These are phyloP conservation scores for Rhododendron vialii DNA, from an alignment of 148 eudicot genomes.

Conservation along the genomic window DNA sequence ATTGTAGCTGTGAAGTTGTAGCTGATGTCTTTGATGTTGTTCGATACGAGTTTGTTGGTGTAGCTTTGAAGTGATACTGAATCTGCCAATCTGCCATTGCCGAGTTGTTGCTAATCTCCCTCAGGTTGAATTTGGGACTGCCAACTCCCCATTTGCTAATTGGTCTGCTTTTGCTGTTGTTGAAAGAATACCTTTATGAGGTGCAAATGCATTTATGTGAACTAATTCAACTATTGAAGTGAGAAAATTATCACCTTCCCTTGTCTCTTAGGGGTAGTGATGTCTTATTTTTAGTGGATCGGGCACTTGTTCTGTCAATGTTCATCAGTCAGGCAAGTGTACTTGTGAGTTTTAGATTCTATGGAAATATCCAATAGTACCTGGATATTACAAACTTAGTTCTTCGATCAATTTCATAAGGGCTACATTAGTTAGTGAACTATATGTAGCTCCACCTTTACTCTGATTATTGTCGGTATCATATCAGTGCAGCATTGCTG, in stretches of 20 bases:
- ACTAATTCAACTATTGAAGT: background rate
- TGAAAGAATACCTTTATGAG: background rate
- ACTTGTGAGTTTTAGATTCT: background rate
- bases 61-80: conserved; percentile 3
- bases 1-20: conserved; percentile 38
- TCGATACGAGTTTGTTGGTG: conserved; percentile 13
- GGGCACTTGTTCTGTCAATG: background rate
- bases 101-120: conserved; percentile 9
- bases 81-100: background rate
- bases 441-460: background rate
- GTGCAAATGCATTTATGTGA: background rate
- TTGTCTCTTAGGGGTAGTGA: background rate
- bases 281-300: background rate
- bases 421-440: background rate
- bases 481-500: background rate
- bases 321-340: background rate
- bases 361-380: background rate
- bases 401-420: background rate
- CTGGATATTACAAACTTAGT: background rate
- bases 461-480: background rate
- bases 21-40: conserved; percentile 18
- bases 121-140: background rate
- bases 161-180: background rate
- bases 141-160: background rate
- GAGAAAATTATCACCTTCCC: background rate